These are phyloP conservation scores for Pittosporum tobira DNA, from an alignment of 129 eudicot species.

Conservation along the genomic window DNA sequence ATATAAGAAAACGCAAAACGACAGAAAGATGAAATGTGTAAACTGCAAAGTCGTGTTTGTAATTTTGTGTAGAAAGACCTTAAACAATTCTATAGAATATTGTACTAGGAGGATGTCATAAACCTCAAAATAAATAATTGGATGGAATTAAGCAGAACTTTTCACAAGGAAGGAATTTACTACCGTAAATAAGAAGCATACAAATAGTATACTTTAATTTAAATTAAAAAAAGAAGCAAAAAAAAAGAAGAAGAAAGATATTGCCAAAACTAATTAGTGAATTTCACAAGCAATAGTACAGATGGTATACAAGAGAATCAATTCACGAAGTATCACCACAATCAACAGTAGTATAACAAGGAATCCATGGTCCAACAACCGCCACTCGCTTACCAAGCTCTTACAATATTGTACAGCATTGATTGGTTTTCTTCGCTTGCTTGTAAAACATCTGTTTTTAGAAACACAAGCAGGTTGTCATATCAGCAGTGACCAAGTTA, in stretches of 20 bases:
- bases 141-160: neutral
- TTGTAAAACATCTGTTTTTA: constrained; percentile 89
- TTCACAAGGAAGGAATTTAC: neutral
- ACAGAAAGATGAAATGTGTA: too few species aligned
- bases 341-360: neutral
- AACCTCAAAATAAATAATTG: too few species aligned
- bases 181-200: neutral
- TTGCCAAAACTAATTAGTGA: too few species aligned
- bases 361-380: neutral
- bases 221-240: too few species aligned
- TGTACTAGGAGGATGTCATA: too few species aligned
- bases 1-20: too few species aligned
- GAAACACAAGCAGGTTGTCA: neutral
- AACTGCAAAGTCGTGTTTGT: too few species aligned
- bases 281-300: too few species aligned
- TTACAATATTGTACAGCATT: constrained; percentile 80
- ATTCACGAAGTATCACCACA: neutral
- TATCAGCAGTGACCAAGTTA: neutral
- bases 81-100: too few species aligned
- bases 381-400: neutral
- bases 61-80: too few species aligned
- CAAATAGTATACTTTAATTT: neutral
- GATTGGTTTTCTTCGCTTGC: constrained; percentile 96
- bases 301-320: neutral
- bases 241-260: too few species aligned